phyloP scores from a whole-genome alignment of 177 flowering plant species.

The Vitis hybrid region DNA sequence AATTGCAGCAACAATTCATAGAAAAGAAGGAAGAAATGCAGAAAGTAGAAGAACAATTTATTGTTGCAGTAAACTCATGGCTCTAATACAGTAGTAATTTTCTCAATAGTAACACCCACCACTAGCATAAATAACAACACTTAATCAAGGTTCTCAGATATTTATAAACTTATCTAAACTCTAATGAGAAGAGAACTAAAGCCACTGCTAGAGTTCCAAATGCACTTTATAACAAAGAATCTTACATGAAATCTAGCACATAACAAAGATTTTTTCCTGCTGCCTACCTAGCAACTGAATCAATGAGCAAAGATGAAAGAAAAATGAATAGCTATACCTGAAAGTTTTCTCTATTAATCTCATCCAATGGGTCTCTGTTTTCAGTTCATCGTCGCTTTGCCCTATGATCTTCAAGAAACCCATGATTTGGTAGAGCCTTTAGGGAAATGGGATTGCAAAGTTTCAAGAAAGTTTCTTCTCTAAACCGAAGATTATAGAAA shows the following conservation, averaged over 20 bases:
- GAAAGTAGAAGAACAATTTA: too few relatives aligned
- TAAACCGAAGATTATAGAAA: neutral
- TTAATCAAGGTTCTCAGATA: neutral
- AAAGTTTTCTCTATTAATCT: constrained; percentile 13
- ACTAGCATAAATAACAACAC: too few relatives aligned
- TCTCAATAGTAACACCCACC: too few relatives aligned
- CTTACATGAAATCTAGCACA: constrained; percentile 12
- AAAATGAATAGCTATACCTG: constrained; percentile 16
- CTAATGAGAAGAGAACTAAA: neutral
- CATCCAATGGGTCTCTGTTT: constrained; percentile 1
- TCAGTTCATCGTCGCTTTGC: neutral
- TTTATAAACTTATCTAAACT: constrained; percentile 14
- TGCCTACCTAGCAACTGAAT: constrained; percentile 10
- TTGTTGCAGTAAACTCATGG: too few relatives aligned
- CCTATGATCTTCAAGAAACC: neutral
- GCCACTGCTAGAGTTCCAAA: constrained; percentile 8
- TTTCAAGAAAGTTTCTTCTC: neutral
- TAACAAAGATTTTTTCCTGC: neutral
- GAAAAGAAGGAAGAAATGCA: too few relatives aligned
- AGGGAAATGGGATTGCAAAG: neutral
- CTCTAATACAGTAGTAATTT: too few relatives aligned
- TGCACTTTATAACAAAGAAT: constrained; percentile 15
- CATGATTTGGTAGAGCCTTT: neutral
- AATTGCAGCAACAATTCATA: too few relatives aligned
- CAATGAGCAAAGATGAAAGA: constrained; percentile 12